These are phyloP conservation scores for Paramecium octaurelia DNA, from an alignment of 73 alveolate species.

Conservation along the genomic window DNA sequence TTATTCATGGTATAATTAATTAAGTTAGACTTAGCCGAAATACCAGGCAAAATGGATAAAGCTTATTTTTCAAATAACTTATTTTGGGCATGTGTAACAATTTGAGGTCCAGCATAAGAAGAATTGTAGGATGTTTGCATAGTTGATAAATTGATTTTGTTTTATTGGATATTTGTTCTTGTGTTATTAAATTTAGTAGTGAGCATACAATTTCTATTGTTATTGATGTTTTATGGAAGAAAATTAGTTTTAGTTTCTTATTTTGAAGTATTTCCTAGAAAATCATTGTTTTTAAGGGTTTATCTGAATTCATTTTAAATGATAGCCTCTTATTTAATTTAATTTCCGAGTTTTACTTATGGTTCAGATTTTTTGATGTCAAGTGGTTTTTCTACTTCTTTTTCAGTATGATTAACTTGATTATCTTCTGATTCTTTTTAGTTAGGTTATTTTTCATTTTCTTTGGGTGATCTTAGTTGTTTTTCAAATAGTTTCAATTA, in stretches of 20 bases:
- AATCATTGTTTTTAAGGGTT: neutral
- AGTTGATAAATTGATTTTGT: neutral
- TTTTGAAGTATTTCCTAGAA: neutral
- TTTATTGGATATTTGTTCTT: neutral
- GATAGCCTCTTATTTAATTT: neutral
- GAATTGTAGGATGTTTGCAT: neutral
- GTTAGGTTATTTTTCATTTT: neutral
- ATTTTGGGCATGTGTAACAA: neutral
- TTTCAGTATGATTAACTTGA: neutral
- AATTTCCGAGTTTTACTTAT: neutral
- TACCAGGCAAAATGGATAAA: neutral
- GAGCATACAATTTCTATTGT: neutral
- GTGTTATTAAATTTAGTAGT: neutral
- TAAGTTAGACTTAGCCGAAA: neutral
- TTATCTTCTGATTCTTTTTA: neutral
- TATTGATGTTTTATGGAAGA: neutral
- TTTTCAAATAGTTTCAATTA: conserved; percentile 82
- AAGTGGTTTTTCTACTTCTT: neutral
- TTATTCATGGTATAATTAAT: neutral
- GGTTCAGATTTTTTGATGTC: neutral
- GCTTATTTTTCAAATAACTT: neutral
- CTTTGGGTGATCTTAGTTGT: neutral
- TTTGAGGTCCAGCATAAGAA: neutral
- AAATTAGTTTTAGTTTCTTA: neutral
- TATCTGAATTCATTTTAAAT: neutral